These are phyloP conservation scores for Agastache rugosa DNA, from an alignment of 257 asterid genomes.

Conservation along the genomic window DNA sequence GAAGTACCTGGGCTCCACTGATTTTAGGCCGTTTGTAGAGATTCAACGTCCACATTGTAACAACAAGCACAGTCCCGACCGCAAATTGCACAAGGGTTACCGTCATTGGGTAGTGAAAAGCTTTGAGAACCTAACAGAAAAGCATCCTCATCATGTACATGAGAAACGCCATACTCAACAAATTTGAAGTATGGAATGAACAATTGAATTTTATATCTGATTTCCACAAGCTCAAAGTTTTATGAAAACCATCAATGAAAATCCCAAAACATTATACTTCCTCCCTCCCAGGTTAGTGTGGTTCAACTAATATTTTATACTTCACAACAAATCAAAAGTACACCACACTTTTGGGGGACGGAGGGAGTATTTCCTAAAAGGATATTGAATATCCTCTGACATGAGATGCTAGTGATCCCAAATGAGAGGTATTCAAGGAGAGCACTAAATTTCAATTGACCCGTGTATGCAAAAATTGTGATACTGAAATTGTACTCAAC, in stretches of 20 bases:
- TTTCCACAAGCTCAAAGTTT: background rate
- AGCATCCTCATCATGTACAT: conserved; percentile 25
- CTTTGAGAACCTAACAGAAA: conserved; percentile 73
- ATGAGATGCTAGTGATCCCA: background rate
- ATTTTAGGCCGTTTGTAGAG: conserved; percentile 91
- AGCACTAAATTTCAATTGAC: background rate
- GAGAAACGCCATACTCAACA: background rate
- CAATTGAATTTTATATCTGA: background rate
- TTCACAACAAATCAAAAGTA: too few relatives aligned
- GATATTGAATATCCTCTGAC: background rate
- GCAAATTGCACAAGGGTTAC: conserved; percentile 83
- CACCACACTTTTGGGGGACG: too few relatives aligned
- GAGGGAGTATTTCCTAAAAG: background rate
- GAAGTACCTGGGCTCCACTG: conserved; percentile 78
- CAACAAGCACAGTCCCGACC: conserved; percentile 80
- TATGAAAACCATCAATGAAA: background rate
- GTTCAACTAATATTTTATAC: too few relatives aligned
- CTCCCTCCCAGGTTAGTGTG: too few relatives aligned
- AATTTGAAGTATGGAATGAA: conserved; percentile 12
- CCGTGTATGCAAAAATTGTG: background rate
- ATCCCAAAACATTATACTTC: background rate
- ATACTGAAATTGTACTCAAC: background rate
- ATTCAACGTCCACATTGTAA: conserved; percentile 78
- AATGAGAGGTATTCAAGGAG: background rate
- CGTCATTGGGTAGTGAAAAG: conserved; percentile 81